Evolutionary conservation across 805 yeast genomes (phyloP).

Genomic region (Zygosaccharomyces siamensis): DNA sequence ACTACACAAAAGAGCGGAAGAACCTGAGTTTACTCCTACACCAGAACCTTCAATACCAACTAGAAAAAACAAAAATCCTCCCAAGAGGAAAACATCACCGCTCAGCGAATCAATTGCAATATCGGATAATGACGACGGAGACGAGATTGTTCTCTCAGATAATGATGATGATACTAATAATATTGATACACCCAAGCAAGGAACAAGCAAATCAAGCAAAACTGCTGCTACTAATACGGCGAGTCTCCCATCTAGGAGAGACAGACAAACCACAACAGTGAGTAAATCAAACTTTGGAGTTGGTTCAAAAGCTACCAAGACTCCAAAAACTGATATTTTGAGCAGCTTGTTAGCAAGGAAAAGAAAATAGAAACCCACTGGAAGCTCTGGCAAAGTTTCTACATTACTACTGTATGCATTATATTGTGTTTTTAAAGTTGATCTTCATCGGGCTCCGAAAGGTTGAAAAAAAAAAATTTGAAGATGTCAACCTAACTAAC

Average conservation of each 20-base stretch:
- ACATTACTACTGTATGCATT: neutral
- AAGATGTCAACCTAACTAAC: neutral
- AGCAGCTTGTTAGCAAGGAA: conserved; percentile 28
- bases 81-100: neutral
- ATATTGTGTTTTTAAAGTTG: neutral
- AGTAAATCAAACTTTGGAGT: conserved; percentile 9
- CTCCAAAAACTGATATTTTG: conserved; percentile 33
- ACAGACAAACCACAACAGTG: conserved; percentile 5
- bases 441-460: neutral
- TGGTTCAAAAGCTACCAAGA: conserved; percentile 14
- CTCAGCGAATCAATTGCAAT: conserved; percentile 15
- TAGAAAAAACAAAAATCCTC: conserved; percentile 1
- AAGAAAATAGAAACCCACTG: conserved; percentile 14
- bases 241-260: neutral
- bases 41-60: neutral
- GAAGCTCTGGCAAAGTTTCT: neutral
- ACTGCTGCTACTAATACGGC: neutral
- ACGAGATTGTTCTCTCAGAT: conserved; percentile 5
- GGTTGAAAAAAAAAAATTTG: neutral
- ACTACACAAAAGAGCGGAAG: neutral
- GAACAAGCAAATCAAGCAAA: neutral
- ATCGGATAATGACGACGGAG: conserved; percentile 15
- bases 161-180: conserved; percentile 13
- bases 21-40: neutral
- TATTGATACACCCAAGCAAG: neutral